A percentile compares a stretch with the other conserved stretches of the same genome.
These are phyloP conservation scores for Colletotrichum graminicola DNA, from an alignment of 2,329 filamentous ascomycete genomes.

Conservation along the genomic window DNA sequence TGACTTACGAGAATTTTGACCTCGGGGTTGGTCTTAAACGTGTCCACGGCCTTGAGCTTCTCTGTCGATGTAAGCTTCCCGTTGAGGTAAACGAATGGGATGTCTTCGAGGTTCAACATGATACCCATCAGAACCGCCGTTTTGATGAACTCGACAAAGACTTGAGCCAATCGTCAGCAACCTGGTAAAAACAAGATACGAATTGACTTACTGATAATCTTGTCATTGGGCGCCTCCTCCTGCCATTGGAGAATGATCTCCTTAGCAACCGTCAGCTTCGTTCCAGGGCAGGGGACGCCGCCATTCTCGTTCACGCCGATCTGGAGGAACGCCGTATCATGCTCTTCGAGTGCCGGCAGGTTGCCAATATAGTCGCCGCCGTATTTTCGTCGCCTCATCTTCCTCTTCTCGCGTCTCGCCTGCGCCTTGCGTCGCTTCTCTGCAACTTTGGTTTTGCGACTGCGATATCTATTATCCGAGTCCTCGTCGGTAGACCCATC, in stretches of 20 bases:
- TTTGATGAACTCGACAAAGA: slow-evolving; percentile 53
- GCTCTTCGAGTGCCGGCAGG: slow-evolving; percentile 16
- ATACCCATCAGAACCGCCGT: slow-evolving; percentile 52
- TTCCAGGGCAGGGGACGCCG: slow-evolving; percentile 44
- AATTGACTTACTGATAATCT: slow-evolving; percentile 53
- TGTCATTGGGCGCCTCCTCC: slow-evolving; percentile 50
- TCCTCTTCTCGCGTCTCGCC: not conserved
- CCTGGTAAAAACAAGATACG: not conserved
- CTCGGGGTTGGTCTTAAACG: slow-evolving; percentile 41
- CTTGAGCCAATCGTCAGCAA: slow-evolving; percentile 42
- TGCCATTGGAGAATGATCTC: slow-evolving; percentile 51
- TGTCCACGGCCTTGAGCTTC: slow-evolving; percentile 42
- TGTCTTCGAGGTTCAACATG: slow-evolving; percentile 48
- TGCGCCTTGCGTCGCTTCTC: not conserved
- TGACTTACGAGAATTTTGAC: slow-evolving; percentile 54
- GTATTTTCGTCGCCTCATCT: not conserved
- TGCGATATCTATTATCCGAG: not conserved
- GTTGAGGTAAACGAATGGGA: slow-evolving; percentile 55
- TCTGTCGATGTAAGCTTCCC: slow-evolving; percentile 43
- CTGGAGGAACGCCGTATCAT: not conserved
- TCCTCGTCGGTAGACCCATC: not conserved
- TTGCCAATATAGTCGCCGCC: slow-evolving; percentile 46
- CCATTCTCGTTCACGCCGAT: slow-evolving; percentile 18
- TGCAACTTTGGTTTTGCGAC: not conserved
- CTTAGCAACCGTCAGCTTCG: slow-evolving; percentile 50